Evolutionary conservation across 371 early-diverging fungal genomes (phyloP).

Genomic region (Rhizopus microsporus): DNA sequence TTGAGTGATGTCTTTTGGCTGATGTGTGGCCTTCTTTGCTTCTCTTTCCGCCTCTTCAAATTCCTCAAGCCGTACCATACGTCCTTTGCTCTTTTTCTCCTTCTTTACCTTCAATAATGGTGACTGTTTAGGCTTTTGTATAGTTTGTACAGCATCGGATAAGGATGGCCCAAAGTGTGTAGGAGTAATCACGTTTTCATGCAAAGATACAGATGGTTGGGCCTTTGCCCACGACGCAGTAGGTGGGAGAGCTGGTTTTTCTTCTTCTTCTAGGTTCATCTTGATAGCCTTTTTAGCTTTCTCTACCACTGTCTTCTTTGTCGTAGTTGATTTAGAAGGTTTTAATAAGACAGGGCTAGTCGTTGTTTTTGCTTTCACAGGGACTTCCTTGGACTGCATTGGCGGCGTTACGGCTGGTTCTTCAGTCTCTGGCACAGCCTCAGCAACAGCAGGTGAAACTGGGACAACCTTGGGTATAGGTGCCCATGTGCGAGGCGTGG

Average conservation of each 20-base stretch:
- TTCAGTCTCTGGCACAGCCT: constrained; percentile 2
- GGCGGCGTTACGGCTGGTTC: not conserved
- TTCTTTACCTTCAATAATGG: constrained; percentile 38
- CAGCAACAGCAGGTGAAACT: constrained; percentile 21
- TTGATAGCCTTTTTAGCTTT: constrained; percentile 8
- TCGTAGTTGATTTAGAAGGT: constrained; percentile 8
- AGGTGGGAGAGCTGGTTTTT: constrained; percentile 63
- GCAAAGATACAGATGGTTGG: constrained; percentile 28
- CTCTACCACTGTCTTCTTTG: not conserved
- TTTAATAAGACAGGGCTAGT: constrained; percentile 6
- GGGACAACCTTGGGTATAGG: constrained; percentile 46
- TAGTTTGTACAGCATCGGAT: constrained; percentile 41
- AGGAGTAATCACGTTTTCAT: constrained; percentile 41
- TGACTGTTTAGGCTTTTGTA: constrained; percentile 48
- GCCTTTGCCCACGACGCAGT: constrained; percentile 66
- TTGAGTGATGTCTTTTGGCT: constrained; percentile 6
- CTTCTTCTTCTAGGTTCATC: constrained; percentile 24
- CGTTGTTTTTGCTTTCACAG: not conserved
- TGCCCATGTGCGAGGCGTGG: constrained; percentile 37
- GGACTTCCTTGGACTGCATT: not conserved
- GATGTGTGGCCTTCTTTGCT: constrained; percentile 18
- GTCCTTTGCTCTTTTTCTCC: constrained; percentile 44
- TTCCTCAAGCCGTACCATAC: constrained; percentile 49
- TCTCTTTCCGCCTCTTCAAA: constrained; percentile 42
- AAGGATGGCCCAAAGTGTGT: constrained; percentile 49